Base-by-base conservation (phyloP, 441 rosid genomes). In the Corymbia citriodora region DNA sequence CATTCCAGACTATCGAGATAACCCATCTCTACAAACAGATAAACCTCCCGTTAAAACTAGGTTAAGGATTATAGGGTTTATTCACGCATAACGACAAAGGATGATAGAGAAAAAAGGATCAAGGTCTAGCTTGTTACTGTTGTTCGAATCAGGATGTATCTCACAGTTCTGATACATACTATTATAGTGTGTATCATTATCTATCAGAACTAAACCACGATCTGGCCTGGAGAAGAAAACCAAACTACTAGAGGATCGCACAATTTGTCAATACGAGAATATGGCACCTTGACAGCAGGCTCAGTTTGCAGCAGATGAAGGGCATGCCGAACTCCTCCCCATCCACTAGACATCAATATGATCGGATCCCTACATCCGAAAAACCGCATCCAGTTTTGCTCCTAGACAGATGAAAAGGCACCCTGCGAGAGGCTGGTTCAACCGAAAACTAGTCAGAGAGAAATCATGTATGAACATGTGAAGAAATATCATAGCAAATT, bases 1-100 rank as follows among this genome's bases (percentile, higher is more conserved):
- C 97, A 18, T 93, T 94, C 96, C 97, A 94, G 36, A 94, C 79
- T 90, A 95, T 27, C 19, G 96, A 94, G 65, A 94, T 86, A 36
- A 94, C 94, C 95, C 94, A 89, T 92, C 91, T 93, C 97, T 95
- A 91, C 93, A 92, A 36, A 89, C 59, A 87, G 72, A 88, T 10
- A 13, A 31, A 88, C 31, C 89, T 85, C 54, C 48, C 25, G 25
- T 55, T 48, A 54, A 57, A 88, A 23, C 65, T 23, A 9, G 6
- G 85, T 45, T 23, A 23, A 79, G 68, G 53, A 85, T 33, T 86
- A n/a, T 23, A 45, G 36, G 82, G 14, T 70, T 59, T 59, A 55
- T 87, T 52, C 31, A 40, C 14, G n/a, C 21, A 48, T 31, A 5
- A 27, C 3, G 49, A 36, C 25, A 48, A 19, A 15, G 59, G 74